A percentile compares a stretch with the other conserved stretches of the same genome.
Evolutionary conservation across 306 rosid species (phyloP).

Genomic region (Trifolium subterraneum): DNA sequence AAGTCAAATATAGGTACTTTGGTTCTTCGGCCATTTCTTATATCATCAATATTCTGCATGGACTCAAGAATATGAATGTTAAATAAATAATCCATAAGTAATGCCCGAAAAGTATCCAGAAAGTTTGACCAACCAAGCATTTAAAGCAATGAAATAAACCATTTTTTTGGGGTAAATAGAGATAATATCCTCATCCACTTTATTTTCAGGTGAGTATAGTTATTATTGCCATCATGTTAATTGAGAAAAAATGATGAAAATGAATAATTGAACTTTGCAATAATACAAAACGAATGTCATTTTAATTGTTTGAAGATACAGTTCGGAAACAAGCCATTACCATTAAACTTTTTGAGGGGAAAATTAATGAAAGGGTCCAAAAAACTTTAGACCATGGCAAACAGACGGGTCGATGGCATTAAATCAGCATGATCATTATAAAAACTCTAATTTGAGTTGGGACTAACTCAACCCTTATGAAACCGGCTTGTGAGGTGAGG

Average conservation of each 20-base stretch:
- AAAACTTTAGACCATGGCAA: slow-evolving; percentile 8
- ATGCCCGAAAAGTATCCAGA: slow-evolving; percentile 37
- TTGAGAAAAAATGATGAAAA: slow-evolving; percentile 27
- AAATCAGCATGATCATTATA: slow-evolving; percentile 1
- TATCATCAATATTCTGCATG: slow-evolving; percentile 90
- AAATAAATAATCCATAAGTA: slow-evolving; percentile 30
- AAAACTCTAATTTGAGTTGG: not conserved
- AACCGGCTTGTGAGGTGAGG: not conserved
- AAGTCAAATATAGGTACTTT: slow-evolving; percentile 90
- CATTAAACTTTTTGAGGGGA: slow-evolving; percentile 18
- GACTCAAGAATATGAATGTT: slow-evolving; percentile 43
- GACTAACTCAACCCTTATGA: not conserved
- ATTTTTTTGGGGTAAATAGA: slow-evolving; percentile 3
- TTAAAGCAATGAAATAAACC: slow-evolving; percentile 29
- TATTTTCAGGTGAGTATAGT: slow-evolving; percentile 23
- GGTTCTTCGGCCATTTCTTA: slow-evolving; percentile 82
- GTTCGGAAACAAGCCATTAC: slow-evolving; percentile 2
- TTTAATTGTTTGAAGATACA: slow-evolving; percentile 33
- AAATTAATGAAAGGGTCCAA: slow-evolving; percentile 20
- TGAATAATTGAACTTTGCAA: slow-evolving; percentile 11
- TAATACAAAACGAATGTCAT: slow-evolving; percentile 4
- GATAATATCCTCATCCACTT: slow-evolving; percentile 6
- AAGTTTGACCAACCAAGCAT: slow-evolving; percentile 29
- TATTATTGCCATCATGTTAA: slow-evolving; percentile 28
- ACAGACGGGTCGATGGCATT: not conserved